Evolutionary conservation across 2,329 filamentous ascomycete genomes (phyloP), one percentile per base, ranked within the genome.

Genomic region (Samsoniella hepiali): DNA sequence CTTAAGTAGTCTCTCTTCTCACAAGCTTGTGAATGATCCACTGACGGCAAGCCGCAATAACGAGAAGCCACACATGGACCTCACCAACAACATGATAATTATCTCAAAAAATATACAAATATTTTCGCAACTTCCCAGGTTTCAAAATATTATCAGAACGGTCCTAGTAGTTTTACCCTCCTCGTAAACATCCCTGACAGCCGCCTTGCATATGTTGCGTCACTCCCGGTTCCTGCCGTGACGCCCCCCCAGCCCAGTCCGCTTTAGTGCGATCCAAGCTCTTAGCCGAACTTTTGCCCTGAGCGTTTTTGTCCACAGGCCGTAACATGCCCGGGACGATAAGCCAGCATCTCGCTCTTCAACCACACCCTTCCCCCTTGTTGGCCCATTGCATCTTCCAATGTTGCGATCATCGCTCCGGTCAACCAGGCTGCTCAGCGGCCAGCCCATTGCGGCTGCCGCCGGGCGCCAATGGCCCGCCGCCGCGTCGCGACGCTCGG

Each of bases 341-440:
- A 61, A 58, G 22, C 22, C 62, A 59, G 67, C 63, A 62, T 47
- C 65, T 57, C 40, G 59, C 69, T 69, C 68, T 68, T 71, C 71
- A 68, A 70, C 34, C 59, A 56, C 49, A 42, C 68, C 72, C 69
- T 68, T 22, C 22, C 70, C 69, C 74, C 71, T 9, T 70, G 73
- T 72, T 73, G 74, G 78, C 76, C 45, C 76, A 77, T 76, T 75
- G 74, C 76, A 81, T 79, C 38, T 80, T 78, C 79, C 81, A 81
- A 89, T 89, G 86, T 83, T 89, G 84, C 86, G 86, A 81, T 85
- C 84, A 76, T 88, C 86, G 77, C 79, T 88, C 80, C 84, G 82
- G 80, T 86, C 86, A 76, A 83, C 83, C 74, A 85, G 81, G 81
- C 79, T 81, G 72, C 77, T 87, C 75, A 79, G 82, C 78, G 78